Evolutionary conservation across 2,329 filamentous ascomycete species (phyloP).

Genomic region (Dothistroma septosporum): DNA sequence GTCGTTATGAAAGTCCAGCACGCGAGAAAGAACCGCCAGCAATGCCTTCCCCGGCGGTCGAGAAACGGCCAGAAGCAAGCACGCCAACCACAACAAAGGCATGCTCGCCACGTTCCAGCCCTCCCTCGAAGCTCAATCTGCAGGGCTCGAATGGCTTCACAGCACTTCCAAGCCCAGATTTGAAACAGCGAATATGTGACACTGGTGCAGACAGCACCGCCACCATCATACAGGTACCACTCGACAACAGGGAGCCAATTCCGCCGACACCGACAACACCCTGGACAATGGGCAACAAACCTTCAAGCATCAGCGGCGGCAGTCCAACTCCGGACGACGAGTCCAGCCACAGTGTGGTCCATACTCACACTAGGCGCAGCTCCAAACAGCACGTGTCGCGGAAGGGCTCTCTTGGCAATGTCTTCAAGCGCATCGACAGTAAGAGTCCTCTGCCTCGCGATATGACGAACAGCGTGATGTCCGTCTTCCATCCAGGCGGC

Average conservation of each 20-base stretch:
- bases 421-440: slow-evolving; percentile 32
- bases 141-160: slow-evolving; percentile 27
- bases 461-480: slow-evolving; percentile 25
- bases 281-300: slow-evolving; percentile 31
- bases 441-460: slow-evolving; percentile 24
- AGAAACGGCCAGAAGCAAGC: slow-evolving; percentile 11
- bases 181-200: slow-evolving; percentile 26
- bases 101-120: slow-evolving; percentile 27
- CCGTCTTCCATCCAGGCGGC: slow-evolving; percentile 17
- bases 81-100: slow-evolving; percentile 13
- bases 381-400: slow-evolving; percentile 24
- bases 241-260: slow-evolving; percentile 21
- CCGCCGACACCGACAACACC: slow-evolving; percentile 21
- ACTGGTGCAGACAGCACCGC: slow-evolving; percentile 15
- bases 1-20: neutral
- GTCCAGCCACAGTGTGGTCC: slow-evolving; percentile 22
- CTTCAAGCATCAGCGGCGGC: slow-evolving; percentile 20
- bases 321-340: slow-evolving; percentile 22
- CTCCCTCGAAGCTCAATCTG: slow-evolving; percentile 24
- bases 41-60: neutral
- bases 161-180: slow-evolving; percentile 18
- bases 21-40: neutral
- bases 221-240: slow-evolving; percentile 22
- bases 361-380: slow-evolving; percentile 9
- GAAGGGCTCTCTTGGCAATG: slow-evolving; percentile 29